A percentile compares a stretch with the other conserved stretches of the same genome.
phyloP scores from a whole-genome alignment of 129 eudicot species.

The Lactuca sativa region DNA sequence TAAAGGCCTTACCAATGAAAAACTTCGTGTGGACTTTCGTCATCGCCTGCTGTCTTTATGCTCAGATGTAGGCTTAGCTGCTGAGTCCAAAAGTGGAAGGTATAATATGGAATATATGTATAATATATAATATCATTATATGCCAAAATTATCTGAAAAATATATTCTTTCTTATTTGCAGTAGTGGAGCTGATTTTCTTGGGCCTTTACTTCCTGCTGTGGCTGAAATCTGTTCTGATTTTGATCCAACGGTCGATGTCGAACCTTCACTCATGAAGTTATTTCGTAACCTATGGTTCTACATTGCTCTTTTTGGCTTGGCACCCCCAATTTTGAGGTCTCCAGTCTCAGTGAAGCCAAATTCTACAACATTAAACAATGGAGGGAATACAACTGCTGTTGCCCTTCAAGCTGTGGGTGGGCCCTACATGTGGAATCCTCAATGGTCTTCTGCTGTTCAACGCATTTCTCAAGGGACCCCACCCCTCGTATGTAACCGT shows the following conservation, averaged over 20 bases:
- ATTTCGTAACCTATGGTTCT: constrained; percentile 98
- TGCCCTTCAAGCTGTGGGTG: constrained; percentile 90
- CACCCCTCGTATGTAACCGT: constrained; percentile 85
- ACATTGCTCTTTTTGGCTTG: constrained; percentile 92
- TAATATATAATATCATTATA: background rate
- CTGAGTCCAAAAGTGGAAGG: constrained; percentile 98
- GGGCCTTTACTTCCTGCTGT: constrained; percentile 99
- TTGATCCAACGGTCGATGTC: constrained; percentile 76
- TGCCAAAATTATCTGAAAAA: constrained; percentile 14
- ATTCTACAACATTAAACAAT: constrained; percentile 71
- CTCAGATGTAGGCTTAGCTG: constrained; percentile 99
- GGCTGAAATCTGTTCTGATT: constrained; percentile 97
- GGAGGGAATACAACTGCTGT: constrained; percentile 72
- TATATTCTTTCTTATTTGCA: constrained; percentile 37
- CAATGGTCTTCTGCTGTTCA: constrained; percentile 96
- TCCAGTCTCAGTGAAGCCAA: constrained; percentile 48
- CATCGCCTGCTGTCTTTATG: constrained; percentile 90
- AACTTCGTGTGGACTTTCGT: constrained; percentile 88
- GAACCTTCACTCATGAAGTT: constrained; percentile 92
- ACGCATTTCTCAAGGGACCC: constrained; percentile 97
- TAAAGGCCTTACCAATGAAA: constrained; percentile 57
- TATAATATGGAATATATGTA: constrained; percentile 17
- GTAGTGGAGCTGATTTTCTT: constrained; percentile 99
- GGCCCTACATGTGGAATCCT: constrained; percentile 97
- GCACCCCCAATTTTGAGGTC: constrained; percentile 89